A percentile compares a stretch with the other conserved stretches of the same genome.
These are phyloP conservation scores for Aspergillus piperis DNA, from an alignment of 2,329 filamentous ascomycete genomes.

Conservation along the genomic window DNA sequence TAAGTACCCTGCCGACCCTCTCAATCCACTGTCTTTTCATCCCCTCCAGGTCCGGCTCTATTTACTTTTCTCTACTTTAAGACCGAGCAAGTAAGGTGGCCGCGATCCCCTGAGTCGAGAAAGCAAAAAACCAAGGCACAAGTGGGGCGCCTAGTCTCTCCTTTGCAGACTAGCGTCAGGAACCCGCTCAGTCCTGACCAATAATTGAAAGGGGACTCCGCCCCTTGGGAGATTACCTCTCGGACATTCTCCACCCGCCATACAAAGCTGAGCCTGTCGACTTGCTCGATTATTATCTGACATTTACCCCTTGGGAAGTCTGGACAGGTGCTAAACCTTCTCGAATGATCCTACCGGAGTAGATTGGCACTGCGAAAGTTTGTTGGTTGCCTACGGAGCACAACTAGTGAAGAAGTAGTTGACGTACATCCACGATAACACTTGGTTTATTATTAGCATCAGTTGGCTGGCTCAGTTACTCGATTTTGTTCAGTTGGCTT, in stretches of 20 bases:
- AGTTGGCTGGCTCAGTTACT: not conserved
- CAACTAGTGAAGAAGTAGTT: no score
- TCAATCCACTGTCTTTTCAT: not conserved
- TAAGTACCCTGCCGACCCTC: no score
- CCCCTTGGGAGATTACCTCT: constrained; percentile 5
- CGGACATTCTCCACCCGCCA: constrained; percentile 6
- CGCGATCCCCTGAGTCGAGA: constrained; percentile 18
- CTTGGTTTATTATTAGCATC: constrained; percentile 2
- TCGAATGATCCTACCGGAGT: not conserved
- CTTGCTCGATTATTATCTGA: not conserved
- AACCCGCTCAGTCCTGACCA: constrained; percentile 20
- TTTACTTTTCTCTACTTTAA: not conserved
- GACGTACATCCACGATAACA: no score
- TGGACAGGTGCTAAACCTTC: not conserved
- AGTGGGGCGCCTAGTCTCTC: not conserved
- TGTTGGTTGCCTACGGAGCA: not conserved
- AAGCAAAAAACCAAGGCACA: constrained; percentile 2
- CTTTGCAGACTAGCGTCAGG: constrained; percentile 27
- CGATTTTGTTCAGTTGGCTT: not conserved
- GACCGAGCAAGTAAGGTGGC: not conserved
- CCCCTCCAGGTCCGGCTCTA: not conserved
- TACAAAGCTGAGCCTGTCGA: constrained; percentile 2
- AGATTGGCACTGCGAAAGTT: not conserved
- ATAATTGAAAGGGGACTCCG: not conserved
- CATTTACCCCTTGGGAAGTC: not conserved